Conservation (phyloP, 805 yeast species). For the Saccharomycopsis sp. region DNA sequence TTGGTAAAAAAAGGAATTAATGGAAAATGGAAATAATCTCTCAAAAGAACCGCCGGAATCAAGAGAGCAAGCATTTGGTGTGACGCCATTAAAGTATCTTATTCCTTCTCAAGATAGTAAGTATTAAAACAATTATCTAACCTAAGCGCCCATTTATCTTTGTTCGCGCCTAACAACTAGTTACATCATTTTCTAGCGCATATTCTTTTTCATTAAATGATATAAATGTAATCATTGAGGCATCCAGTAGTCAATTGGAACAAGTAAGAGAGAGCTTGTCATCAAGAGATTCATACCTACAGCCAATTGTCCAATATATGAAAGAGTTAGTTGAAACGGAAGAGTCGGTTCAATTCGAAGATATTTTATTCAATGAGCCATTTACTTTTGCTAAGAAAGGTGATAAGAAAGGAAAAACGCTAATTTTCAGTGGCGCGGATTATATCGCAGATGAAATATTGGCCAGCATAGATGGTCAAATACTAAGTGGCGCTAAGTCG, state of each 20-base stretch:
- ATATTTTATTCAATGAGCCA: conserved; percentile 14
- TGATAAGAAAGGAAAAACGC: too few relatives aligned
- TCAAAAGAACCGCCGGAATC: background rate
- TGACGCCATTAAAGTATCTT: conserved; percentile 32
- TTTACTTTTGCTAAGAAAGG: conserved; percentile 5
- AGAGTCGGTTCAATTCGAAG: background rate
- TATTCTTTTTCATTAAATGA: background rate
- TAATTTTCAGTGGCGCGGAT: too few relatives aligned
- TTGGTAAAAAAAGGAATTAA: too few relatives aligned
- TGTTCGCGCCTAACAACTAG: too few relatives aligned
- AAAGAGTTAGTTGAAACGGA: conserved; percentile 10
- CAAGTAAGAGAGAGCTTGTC: conserved; percentile 22
- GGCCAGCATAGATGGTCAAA: too few relatives aligned
- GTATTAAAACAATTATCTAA: conserved; percentile 24
- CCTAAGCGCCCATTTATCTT: too few relatives aligned
- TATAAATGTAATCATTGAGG: background rate
- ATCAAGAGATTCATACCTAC: conserved; percentile 10
- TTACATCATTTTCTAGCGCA: conserved; percentile 4
- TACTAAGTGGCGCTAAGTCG: too few relatives aligned
- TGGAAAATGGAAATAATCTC: background rate
- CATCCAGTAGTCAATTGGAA: conserved; percentile 15
- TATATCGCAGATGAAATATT: too few relatives aligned
- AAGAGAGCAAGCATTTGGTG: conserved; percentile 27
- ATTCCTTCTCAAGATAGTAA: conserved; percentile 35
- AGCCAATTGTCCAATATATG: conserved; percentile 16